These are phyloP conservation scores for Botryotinia calthae DNA, from an alignment of 2,329 filamentous ascomycete species.

Conservation along the genomic window DNA sequence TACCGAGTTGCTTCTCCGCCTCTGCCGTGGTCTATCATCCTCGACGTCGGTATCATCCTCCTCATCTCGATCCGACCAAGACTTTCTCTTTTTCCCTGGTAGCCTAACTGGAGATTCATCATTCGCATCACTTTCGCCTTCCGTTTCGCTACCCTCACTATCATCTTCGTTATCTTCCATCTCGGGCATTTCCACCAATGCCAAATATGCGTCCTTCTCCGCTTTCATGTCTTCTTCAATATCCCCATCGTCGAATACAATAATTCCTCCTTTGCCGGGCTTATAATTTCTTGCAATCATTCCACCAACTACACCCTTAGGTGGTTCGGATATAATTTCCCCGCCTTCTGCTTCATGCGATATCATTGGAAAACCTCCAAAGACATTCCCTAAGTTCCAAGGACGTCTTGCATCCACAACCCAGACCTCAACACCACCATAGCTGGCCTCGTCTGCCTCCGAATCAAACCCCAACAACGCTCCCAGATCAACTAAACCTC, in stretches of 20 bases:
- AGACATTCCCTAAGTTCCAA: constrained; percentile 93
- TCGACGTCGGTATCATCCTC: constrained; percentile 64
- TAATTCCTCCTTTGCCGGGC: constrained; percentile 78
- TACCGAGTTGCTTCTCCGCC: constrained; percentile 86
- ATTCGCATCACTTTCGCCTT: constrained; percentile 57
- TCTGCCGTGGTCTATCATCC: constrained; percentile 71
- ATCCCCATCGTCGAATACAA: constrained; percentile 95
- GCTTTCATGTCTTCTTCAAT: constrained; percentile 75
- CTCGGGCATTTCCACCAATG: constrained; percentile 87
- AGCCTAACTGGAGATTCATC: constrained; percentile 49
- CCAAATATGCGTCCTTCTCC: constrained; percentile 80
- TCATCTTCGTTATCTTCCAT: constrained; percentile 61
- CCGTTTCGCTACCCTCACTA: constrained; percentile 48
- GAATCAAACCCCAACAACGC: constrained; percentile 72
- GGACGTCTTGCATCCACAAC: constrained; percentile 86
- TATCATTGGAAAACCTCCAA: constrained; percentile 65
- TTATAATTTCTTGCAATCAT: constrained; percentile 70
- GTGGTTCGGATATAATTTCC: constrained; percentile 46
- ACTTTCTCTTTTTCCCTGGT: constrained; percentile 72
- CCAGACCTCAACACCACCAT: constrained; percentile 92
- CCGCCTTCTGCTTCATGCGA: constrained; percentile 47
- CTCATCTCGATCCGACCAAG: constrained; percentile 66
- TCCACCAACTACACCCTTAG: constrained; percentile 68
- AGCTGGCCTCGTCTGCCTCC: constrained; percentile 62
- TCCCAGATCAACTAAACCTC: constrained; percentile 84